Percentiles rank a stretch among this genome's conserved stretches.
Conservation (phyloP, 352 stramenopile species). For the Globisporangium acanthophoron region DNA sequence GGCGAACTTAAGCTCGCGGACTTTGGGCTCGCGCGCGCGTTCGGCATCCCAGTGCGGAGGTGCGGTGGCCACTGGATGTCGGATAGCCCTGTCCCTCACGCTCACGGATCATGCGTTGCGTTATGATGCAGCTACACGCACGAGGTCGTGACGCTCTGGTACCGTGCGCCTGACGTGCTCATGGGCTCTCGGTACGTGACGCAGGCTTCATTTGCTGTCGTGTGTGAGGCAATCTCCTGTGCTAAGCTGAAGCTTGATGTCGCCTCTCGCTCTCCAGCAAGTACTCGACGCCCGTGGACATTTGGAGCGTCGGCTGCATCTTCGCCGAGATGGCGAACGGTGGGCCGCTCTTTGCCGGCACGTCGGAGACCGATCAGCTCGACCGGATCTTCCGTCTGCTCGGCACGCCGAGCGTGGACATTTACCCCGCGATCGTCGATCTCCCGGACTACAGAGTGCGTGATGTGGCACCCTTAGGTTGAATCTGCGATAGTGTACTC, state of each 20-base stretch:
- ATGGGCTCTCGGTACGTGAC: slow-evolving; percentile 88
- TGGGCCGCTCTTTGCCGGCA: slow-evolving; percentile 94
- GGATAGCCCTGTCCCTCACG: too few species aligned
- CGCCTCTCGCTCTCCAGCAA: slow-evolving; percentile 49
- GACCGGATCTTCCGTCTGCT: slow-evolving; percentile 97
- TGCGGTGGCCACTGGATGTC: slow-evolving; percentile 14
- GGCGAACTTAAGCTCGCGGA: slow-evolving; percentile 99
- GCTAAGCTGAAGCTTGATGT: not conserved
- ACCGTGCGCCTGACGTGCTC: slow-evolving; percentile 97
- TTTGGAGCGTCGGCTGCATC: slow-evolving; percentile 99
- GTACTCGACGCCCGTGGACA: slow-evolving; percentile 99
- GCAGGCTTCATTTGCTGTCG: slow-evolving; percentile 2
- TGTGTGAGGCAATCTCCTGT: not conserved
- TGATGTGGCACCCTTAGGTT: not conserved
- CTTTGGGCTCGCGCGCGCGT: slow-evolving; percentile 99
- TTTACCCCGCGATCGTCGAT: slow-evolving; percentile 96
- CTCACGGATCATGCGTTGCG: not conserved
- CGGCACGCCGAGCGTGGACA: slow-evolving; percentile 91
- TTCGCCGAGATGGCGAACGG: slow-evolving; percentile 96
- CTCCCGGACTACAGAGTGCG: slow-evolving; percentile 95
- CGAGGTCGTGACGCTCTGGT: slow-evolving; percentile 99
- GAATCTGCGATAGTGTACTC: not conserved
- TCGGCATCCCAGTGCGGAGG: slow-evolving; percentile 98
- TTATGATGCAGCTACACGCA: slow-evolving; percentile 90
- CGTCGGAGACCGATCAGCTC: slow-evolving; percentile 96